Evolutionary conservation across 257 asterid species (phyloP).

Genomic region (Nicotiana obtusifolia): DNA sequence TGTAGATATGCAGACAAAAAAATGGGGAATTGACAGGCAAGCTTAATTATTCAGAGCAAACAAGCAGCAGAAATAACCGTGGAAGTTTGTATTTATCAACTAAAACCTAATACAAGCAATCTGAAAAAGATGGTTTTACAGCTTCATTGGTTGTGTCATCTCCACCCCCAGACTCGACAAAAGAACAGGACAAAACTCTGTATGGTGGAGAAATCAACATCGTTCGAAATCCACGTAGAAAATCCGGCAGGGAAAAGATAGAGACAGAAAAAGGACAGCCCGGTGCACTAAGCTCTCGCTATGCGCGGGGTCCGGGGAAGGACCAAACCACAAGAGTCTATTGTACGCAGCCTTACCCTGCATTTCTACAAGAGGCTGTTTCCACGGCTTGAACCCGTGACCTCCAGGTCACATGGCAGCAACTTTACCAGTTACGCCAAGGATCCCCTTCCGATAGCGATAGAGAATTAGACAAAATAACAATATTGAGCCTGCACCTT

Average conservation of each 20-base stretch:
- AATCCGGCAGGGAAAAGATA: not conserved
- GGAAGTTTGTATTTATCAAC: not conserved
- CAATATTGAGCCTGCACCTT: not conserved
- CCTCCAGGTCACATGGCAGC: too few relatives aligned
- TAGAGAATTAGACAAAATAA: not conserved
- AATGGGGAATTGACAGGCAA: not conserved
- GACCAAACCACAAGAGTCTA: too few relatives aligned
- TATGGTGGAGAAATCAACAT: not conserved
- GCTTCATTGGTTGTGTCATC: not conserved
- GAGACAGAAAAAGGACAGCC: too few relatives aligned
- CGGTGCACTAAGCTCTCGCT: too few relatives aligned
- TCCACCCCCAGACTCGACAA: slow-evolving; percentile 3
- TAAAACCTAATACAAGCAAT: not conserved
- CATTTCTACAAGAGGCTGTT: too few relatives aligned
- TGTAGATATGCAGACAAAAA: not conserved
- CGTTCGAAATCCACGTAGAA: not conserved
- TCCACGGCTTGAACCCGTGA: too few relatives aligned
- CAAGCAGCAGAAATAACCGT: not conserved
- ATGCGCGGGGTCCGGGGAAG: too few relatives aligned
- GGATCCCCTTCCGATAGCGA: too few relatives aligned
- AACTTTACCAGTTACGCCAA: too few relatives aligned
- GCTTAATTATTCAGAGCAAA: not conserved
- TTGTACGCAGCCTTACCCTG: too few relatives aligned
- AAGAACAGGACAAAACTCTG: not conserved
- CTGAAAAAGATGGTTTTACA: not conserved